Percentiles rank a stretch among this genome's conserved stretches.
Evolutionary conservation across 2,329 filamentous ascomycete species (phyloP).

Genomic region (Aspergillus versicolor): DNA sequence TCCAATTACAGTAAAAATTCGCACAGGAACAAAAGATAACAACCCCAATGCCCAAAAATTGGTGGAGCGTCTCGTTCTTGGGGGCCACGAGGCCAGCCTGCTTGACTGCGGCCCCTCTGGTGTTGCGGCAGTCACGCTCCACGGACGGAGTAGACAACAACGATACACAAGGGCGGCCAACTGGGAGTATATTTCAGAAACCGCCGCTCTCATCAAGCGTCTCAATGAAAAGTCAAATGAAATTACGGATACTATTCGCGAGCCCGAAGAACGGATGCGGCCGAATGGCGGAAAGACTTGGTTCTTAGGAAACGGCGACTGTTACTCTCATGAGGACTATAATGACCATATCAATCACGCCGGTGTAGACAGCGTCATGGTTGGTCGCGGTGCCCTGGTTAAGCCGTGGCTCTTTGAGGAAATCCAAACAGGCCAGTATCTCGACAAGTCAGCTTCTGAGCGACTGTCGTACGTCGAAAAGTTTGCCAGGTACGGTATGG

Average conservation of each 20-base stretch:
- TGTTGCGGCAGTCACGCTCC: conserved; percentile 91
- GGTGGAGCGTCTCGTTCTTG: conserved; percentile 79
- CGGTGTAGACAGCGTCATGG: conserved; percentile 90
- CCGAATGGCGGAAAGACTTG: conserved; percentile 72
- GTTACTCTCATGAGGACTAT: conserved; percentile 91
- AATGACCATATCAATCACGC: conserved; percentile 72
- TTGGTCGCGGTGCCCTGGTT: conserved; percentile 91
- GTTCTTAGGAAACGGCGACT: conserved; percentile 96
- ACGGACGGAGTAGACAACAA: conserved; percentile 90
- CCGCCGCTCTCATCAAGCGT: conserved; percentile 76
- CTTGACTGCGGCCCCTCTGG: conserved; percentile 70
- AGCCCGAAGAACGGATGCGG: conserved; percentile 73
- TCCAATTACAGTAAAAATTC: conserved; percentile 91
- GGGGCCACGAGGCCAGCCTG: conserved; percentile 69
- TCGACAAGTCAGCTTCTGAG: conserved; percentile 91
- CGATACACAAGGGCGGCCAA: conserved; percentile 90
- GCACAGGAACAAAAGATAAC: conserved; percentile 81
- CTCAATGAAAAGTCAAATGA: conserved; percentile 69
- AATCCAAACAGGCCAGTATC: conserved; percentile 85
- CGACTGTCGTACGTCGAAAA: conserved; percentile 82
- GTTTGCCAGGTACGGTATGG: conserved; percentile 85
- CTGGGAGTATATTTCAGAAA: conserved; percentile 92
- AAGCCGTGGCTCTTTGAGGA: conserved; percentile 99
- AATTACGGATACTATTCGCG: conserved; percentile 71
- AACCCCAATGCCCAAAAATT: conserved; percentile 77